Evolutionary conservation across 345 rosid species (phyloP), one percentile per base, ranked within the genome.

Genomic region (Capsella bursapastoris): DNA sequence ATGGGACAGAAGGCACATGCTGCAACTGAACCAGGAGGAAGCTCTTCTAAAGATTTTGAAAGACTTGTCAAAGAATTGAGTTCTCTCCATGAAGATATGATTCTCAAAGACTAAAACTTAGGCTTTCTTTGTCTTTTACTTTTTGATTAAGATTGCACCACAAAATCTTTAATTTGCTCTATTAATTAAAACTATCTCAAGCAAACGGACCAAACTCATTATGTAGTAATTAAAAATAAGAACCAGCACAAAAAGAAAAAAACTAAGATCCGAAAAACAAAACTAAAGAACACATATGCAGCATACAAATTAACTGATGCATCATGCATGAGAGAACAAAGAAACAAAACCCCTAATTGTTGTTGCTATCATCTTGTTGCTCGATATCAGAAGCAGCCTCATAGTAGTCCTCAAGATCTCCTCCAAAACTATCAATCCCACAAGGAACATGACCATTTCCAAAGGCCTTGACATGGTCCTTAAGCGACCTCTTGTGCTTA

Each of bases 401-500:
- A 22, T 86, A 65, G 57, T 73, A 65, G 31, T 73, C 94, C 8
- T 90, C 90, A 49, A 83, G 89, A 76, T 86, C 73, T 68, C 72
- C 74, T 47, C 64, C 69, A 61, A 76, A 62, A 57, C 69, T 84
- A 53, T 69, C 90, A 64, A 85, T 85, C 18, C 86, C 96, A 70
- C 51, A 80, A 73, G 95, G 87, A 8, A 86, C 83, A 84, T 94
- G 98, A 38, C 90, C 91, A 61, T 79, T 57, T n/a, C 97, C 98
- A 43, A 91, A 94, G 2, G 98, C 91, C 77, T 82, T 85, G 44
- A 91, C 83, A 35, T 94, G 97, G 75, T 94, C 98, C 68, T 94
- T 94, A 28, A 91, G 88, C 18, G 98, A 94, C 57, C 98, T 84
- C 73, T 91, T 94, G 81, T 94, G 98, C 84, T 91, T 94, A 78